Evolutionary conservation across 2,329 filamentous ascomycete genomes (phyloP), one percentile per base, ranked within the genome.

Genomic region (Bipolaris zeicola): DNA sequence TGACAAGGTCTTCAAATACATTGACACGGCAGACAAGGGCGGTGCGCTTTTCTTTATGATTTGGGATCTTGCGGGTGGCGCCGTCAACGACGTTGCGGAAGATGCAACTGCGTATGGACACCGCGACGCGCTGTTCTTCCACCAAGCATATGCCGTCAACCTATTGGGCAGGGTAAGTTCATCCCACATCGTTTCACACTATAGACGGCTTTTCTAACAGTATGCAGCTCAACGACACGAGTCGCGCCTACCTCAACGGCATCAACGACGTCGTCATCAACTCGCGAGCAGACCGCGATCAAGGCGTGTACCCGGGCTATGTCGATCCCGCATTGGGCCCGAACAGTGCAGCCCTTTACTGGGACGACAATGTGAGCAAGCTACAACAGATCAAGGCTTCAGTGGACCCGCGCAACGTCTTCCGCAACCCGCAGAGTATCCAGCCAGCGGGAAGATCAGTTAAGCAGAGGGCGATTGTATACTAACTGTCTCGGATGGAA

Each of bases 241-340:
- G 77, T 10, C 72, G 74, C 11, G 55, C 62, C 11, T 79, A 80
- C 54, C 58, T 81, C 7, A 70, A 76, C 5, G 74, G 75, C 38
- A 73, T 80, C 61, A 77, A 79, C 52, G 69, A 77, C 6, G 62
- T 71, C n/a, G 62, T 79, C 11, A 68, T 62, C 16, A 62, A 70
- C 47, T 58, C 64, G 8, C 55, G 76, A 53, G 62, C 68, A 16
- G 65, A 68, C 13, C 67, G 67, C 10, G 63, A 76, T 7, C 75
- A 77, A 63, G 80, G 80, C 3, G 79, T 78, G 49, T 85, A 84
- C 63, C 77, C 79, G 44, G 83, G 83, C 60, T 85, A 84, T 52
- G 79, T 81, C 2, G 82, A 85, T 67, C 77, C 80, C 0, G 76
- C 73, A 33, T 68, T 84, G 52, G 76, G 77, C 28, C 70, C 72